Evolutionary conservation across 306 rosid genomes (phyloP), one percentile per base, ranked within the genome.

Genomic region (Prosopis cineraria): DNA sequence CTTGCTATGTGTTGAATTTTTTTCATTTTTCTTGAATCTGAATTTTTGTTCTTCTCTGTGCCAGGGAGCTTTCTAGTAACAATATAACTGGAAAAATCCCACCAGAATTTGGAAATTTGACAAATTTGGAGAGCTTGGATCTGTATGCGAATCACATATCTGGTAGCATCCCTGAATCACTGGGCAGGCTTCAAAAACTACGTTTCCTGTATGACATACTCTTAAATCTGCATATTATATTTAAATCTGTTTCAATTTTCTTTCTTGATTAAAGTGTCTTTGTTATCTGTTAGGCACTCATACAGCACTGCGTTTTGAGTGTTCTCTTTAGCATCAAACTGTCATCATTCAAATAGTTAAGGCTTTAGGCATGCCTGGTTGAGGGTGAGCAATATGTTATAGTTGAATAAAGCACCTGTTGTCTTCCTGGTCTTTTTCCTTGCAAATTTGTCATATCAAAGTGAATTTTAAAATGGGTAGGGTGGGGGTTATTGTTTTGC

Each of bases 71-170:
- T 75, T 82, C 73, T 73, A 62, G 78, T 69, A 88, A 90, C 77
- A 71, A 70, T 12, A 82, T 90, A 80, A 81, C 65, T 30, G 92
- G 94, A 71, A 72, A 0, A 44, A 83, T 90, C 78, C 93, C 93
- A 2, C 40, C 34, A 0, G 96, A 88, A 82, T 88, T 90, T 74
- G 96, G 96, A 67, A 78, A 19, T 73, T 85, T 90, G 92, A 60
- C 81, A 73, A 80, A 85, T 68, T 85, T 90, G 88, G 85, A 50
- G 78, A 87, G 82, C 85, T 85, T 90, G 91, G 88, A 88, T 87
- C 93, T 90, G 73, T 88, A 87, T 88, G 9, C 25, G 82, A 90
- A 90, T 87, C 4, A 8, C 0, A 65, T 90, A 76, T 52, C 0
- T 75, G 91, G 91, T n/a, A 0, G 0, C 70, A 88, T 87, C 65